phyloP scores from a whole-genome alignment of 2,329 filamentous ascomycete genomes.

The Graphilbum sp. region DNA sequence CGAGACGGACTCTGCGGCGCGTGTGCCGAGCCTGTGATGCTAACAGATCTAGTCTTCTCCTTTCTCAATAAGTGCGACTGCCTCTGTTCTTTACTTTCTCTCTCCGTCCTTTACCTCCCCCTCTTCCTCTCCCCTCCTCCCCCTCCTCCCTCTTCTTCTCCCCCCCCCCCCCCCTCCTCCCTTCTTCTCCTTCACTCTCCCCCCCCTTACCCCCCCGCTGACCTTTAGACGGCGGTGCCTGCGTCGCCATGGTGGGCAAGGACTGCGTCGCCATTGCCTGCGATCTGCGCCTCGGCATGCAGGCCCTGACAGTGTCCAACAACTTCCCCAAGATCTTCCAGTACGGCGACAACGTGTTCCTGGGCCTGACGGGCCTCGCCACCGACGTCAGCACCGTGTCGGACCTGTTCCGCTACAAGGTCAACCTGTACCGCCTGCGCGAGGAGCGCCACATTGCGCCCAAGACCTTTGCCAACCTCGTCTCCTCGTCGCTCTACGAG shows the following conservation, averaged over 20 bases:
- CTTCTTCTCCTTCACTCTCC: no score
- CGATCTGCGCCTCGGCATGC: constrained; percentile 92
- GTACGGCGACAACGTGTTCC: constrained; percentile 78
- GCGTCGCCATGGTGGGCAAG: constrained; percentile 98
- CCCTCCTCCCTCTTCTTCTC: no score
- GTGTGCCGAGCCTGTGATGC: constrained; percentile 13
- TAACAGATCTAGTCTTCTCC: constrained; percentile 54
- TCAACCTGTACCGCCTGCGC: constrained; percentile 98
- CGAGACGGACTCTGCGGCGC: no score
- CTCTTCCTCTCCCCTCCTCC: no score
- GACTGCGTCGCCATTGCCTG: constrained; percentile 99
- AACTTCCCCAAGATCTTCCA: constrained; percentile 99
- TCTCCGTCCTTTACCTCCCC: no score
- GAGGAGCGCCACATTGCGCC: constrained; percentile 95
- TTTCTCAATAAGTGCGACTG: constrained; percentile 76
- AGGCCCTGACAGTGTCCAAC: constrained; percentile 94
- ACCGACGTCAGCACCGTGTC: constrained; percentile 90
- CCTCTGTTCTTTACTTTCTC: no score
- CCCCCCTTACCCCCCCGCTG: no score
- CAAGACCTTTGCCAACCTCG: constrained; percentile 89
- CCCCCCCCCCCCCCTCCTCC: no score
- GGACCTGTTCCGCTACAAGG: constrained; percentile 98
- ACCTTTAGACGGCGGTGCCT: constrained; percentile 63
- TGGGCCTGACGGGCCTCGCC: constrained; percentile 88
- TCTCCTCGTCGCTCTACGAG: constrained; percentile 85